Conservation (phyloP, 768 basidiomycete genomes). For the Cystobasidiopsis lactophilus region DNA sequence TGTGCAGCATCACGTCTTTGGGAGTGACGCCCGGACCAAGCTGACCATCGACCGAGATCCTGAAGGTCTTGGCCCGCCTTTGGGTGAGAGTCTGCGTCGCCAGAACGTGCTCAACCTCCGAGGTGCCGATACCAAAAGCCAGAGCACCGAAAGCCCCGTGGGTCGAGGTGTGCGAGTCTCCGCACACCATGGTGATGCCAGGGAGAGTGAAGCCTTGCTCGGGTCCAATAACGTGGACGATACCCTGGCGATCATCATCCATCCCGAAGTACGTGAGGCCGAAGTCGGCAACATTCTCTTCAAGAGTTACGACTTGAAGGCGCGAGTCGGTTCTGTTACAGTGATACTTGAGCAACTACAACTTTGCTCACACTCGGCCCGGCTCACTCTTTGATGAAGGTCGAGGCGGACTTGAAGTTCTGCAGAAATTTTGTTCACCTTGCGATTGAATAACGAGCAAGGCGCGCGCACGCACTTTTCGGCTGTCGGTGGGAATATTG, state of each 20-base stretch:
- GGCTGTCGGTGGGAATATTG: constrained; percentile 15
- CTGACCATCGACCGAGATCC: constrained; percentile 63
- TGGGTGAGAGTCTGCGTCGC: constrained; percentile 77
- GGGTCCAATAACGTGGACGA: constrained; percentile 50
- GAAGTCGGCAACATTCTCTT: constrained; percentile 77
- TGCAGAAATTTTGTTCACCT: too few relatives aligned
- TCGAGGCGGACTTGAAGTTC: constrained; percentile 43
- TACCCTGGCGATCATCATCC: constrained; percentile 69
- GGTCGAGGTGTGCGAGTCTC: constrained; percentile 82
- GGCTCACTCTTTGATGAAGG: constrained; percentile 48
- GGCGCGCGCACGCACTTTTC: constrained; percentile 4
- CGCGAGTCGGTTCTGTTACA: constrained; percentile 44
- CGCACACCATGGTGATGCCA: constrained; percentile 43
- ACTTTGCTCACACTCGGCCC: too few relatives aligned
- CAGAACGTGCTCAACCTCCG: constrained; percentile 82
- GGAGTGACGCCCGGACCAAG: constrained; percentile 62
- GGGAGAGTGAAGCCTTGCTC: constrained; percentile 71
- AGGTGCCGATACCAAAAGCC: constrained; percentile 82
- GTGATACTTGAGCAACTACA: too few relatives aligned
- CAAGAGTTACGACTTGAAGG: constrained; percentile 57
- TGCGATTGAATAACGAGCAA: not conserved
- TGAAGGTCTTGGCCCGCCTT: constrained; percentile 77
- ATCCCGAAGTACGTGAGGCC: constrained; percentile 80
- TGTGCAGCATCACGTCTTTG: constrained; percentile 74
- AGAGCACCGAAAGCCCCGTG: constrained; percentile 84